phyloP scores from a whole-genome alignment of 2,329 filamentous ascomycete genomes.

The Phialophora verrucosa region DNA sequence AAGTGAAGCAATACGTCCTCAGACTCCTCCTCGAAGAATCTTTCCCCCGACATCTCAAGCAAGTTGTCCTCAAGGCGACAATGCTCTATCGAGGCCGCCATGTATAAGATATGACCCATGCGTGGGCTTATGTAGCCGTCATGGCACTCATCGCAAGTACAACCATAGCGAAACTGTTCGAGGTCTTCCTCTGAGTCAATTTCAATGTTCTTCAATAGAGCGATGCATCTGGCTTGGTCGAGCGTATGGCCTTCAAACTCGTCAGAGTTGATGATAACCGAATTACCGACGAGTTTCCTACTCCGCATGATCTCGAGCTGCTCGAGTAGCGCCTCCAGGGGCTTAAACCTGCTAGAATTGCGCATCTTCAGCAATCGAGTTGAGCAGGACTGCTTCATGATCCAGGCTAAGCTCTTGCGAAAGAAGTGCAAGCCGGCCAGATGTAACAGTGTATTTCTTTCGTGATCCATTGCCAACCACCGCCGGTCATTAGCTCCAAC shows the following conservation, averaged over 20 bases:
- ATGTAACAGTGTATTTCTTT: constrained; percentile 41
- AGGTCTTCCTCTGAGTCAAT: constrained; percentile 26
- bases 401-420: constrained; percentile 40
- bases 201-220: constrained; percentile 31
- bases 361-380: constrained; percentile 32
- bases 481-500: neutral
- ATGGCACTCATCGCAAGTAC: constrained; percentile 48
- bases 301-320: constrained; percentile 42
- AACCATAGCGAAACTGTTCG: constrained; percentile 45
- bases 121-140: constrained; percentile 48
- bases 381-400: constrained; percentile 38
- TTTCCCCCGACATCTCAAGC: neutral
- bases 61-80: neutral
- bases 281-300: constrained; percentile 16
- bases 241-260: constrained; percentile 39
- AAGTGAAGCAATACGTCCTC: neutral
- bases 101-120: constrained; percentile 43
- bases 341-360: constrained; percentile 44
- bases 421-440: constrained; percentile 38
- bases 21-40: neutral
- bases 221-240: constrained; percentile 43
- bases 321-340: constrained; percentile 42
- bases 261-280: constrained; percentile 36
- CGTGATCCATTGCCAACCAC: constrained; percentile 28
- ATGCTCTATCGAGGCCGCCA: constrained; percentile 33